Base-by-base conservation (phyloP, 2,329 filamentous ascomycete genomes). In the Talaromyces sp. region DNA sequence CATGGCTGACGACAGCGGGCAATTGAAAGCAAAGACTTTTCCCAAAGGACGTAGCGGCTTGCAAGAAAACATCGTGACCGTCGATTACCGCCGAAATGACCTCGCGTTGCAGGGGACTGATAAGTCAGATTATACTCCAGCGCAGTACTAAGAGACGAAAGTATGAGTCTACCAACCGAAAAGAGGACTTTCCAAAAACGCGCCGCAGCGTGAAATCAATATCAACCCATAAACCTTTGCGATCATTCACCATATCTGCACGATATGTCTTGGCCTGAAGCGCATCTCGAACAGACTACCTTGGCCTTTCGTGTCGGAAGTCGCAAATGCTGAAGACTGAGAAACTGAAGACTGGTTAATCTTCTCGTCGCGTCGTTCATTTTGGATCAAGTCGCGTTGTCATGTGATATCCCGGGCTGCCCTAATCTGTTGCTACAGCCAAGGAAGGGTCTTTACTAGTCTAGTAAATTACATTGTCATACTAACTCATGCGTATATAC, bases 1-100 rank as follows among this genome's bases (percentile, higher is more conserved):
- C 94, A 76, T 89, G 87, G 72, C 94, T 90, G 64, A 97, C 88
- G 37, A 97, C 88, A 27, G 93, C 93, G 9, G 93, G 93, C 1
- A 97, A 83, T 75, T 97, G 93, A 74, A 94, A 97, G 79, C 94
- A 97, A 62, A 97, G 78, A 73, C 92, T 96, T 78, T 97, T 97
- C 48, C 93, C 94, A 76, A 97, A 97, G 0, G 81, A 83, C 4
- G 81, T 83, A 2, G 81, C 81, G 24, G 94, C 94, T 77, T 97
- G 94, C 0, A 98, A 85, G 73, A 96, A 97, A 50, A 98, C 90
- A 88, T 98, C 94, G 68, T 93, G 84, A 16, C 92, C 90, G 64
- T 90, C 87, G 9, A 97, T 83, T 2, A 91, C 91, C 8, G 92
- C 90, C 65, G 85, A 83, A 63, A 98, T 94, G 64, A 97, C 93